Evolutionary conservation across 2,329 filamentous ascomycete species (phyloP).

Genomic region (Incumbomyces lentus): DNA sequence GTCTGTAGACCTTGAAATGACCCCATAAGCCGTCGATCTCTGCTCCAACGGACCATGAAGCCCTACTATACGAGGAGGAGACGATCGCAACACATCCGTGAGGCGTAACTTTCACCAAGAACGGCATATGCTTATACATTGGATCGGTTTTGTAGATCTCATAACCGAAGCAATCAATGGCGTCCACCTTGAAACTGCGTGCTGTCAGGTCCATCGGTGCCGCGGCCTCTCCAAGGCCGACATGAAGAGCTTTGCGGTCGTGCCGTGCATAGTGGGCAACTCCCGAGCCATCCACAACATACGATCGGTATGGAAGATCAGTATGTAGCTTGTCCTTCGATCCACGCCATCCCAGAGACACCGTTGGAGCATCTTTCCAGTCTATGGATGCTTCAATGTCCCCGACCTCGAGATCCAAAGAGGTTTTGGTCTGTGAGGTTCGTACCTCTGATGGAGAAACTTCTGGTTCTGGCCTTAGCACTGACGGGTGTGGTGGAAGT

Average conservation of each 20-base stretch:
- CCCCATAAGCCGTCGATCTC: conserved; percentile 71
- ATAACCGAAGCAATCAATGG: conserved; percentile 64
- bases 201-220: conserved; percentile 63
- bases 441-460: conserved; percentile 26
- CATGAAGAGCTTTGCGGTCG: conserved; percentile 52
- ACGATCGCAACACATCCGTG: conserved; percentile 57
- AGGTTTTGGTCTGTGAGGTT: conserved; percentile 26
- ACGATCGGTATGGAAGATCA: conserved; percentile 57
- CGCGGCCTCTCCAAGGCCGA: conserved; percentile 62
- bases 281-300: conserved; percentile 51
- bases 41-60: conserved; percentile 55
- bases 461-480: conserved; percentile 34
- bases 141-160: conserved; percentile 61
- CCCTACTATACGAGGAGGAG: conserved; percentile 55
- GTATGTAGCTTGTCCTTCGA: conserved; percentile 39
- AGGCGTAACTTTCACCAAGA: conserved; percentile 58
- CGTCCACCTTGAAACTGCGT: conserved; percentile 55
- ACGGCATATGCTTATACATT: conserved; percentile 64
- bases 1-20: conserved; percentile 62
- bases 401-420: conserved; percentile 37
- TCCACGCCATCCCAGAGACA: conserved; percentile 42
- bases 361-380: conserved; percentile 48
- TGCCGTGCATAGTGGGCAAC: conserved; percentile 56
- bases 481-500: conserved; percentile 55
- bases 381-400: conserved; percentile 46